Evolutionary conservation across 139 green algal genomes (phyloP), one percentile per base, ranked within the genome.

Genomic region (Chlorella sp.): DNA sequence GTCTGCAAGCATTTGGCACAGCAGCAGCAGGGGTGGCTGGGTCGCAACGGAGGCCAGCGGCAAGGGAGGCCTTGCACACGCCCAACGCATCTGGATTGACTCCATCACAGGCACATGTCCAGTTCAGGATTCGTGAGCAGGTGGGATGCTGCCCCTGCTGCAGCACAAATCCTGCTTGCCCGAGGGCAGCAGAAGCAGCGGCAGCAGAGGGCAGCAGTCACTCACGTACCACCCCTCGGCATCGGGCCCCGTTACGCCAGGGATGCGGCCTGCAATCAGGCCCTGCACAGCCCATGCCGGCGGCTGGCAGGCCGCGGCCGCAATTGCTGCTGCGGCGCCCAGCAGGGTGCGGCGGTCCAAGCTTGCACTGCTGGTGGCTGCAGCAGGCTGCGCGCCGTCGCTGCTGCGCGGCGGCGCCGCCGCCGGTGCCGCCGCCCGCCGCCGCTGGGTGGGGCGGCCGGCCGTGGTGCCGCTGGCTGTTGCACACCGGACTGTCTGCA

Each of bases 241-340:
- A 9, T 62, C 71, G 3, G 71, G 41, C 6, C 39, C 71, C 16
- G 41, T 36, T 39, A 67, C 60, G 89, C 94, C 94, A 88, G 95
- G 95, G 44, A 98, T 94, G 23, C 95, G 87, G 5, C 95, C 95
- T 36, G 95, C 95, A 56, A 90, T 96, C 2, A 93, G 70, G 20
- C 95, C 95, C 64, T 97, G 94, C 13, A 97, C 87, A 3, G 94
- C 94, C 34, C 83, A 7, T 13, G 88, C 90, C 3, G 76, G 69
- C 69, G 39, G 56, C 78, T 74, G 56, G 70, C 82, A 44, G 2
- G 72, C 32, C 16, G 72, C 47, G 0, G 78, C 82, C 0, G 63
- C 65, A 26, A 82, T 1, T 2, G 64, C 73, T 16, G 41, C 41
- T 1, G 70, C 85, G 21, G 44, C 70, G 12, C 26, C 17, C 30